These are phyloP conservation scores for Cardamine resedifolia DNA, from an alignment of 345 rosid species.

Conservation along the genomic window DNA sequence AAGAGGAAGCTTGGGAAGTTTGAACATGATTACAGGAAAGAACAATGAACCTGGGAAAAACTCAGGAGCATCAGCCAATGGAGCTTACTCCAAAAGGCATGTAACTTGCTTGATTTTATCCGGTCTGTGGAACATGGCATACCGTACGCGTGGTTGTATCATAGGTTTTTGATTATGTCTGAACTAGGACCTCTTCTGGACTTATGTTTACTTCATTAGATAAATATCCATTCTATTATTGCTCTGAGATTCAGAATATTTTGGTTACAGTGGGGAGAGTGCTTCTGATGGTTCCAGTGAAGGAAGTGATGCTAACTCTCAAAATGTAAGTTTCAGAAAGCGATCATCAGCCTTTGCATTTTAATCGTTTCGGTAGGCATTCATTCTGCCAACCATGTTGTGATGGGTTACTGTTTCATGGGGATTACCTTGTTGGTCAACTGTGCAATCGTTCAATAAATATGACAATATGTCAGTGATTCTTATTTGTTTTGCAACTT, in stretches of 20 bases:
- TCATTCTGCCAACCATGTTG: background rate
- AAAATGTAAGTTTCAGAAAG: slow-evolving; percentile 57
- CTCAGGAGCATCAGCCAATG: slow-evolving; percentile 76
- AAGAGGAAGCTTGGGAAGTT: slow-evolving; percentile 94
- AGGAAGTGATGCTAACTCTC: slow-evolving; percentile 96
- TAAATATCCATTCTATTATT: background rate
- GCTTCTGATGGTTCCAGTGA: slow-evolving; percentile 95
- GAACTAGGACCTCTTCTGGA: slow-evolving; percentile 13
- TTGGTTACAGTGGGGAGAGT: slow-evolving; percentile 71
- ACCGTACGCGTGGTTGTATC: background rate
- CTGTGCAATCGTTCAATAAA: background rate
- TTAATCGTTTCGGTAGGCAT: background rate
- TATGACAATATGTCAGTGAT: background rate
- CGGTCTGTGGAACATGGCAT: background rate
- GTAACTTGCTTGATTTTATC: slow-evolving; percentile 22
- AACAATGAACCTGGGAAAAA: slow-evolving; percentile 67
- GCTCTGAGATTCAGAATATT: slow-evolving; percentile 30
- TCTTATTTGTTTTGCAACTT: slow-evolving; percentile 18
- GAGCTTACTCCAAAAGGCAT: slow-evolving; percentile 86
- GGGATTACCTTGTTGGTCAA: background rate
- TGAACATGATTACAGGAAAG: slow-evolving; percentile 90
- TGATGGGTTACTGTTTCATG: slow-evolving; percentile 2
- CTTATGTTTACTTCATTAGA: slow-evolving; percentile 1
- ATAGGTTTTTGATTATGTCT: background rate
- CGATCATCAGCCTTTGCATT: slow-evolving; percentile 13